Percentiles rank a stretch among this genome's conserved stretches.
Conservation (phyloP, 352 stramenopile genomes). For the Phytophthora sp. region DNA sequence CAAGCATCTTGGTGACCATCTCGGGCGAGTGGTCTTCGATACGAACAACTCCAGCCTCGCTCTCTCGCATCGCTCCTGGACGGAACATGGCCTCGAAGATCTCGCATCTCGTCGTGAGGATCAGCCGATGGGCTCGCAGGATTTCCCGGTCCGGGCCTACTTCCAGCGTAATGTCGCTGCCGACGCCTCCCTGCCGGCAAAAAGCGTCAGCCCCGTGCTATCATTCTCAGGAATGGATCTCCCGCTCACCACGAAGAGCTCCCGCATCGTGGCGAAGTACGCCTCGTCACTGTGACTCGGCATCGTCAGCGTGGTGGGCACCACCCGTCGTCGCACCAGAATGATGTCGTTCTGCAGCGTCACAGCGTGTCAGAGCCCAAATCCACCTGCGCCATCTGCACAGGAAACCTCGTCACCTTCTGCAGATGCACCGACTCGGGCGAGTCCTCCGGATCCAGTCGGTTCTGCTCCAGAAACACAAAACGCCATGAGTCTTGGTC, state of each 20-base stretch:
- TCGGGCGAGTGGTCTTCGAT: slow-evolving; percentile 81
- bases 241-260: slow-evolving; percentile 71
- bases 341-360: slow-evolving; percentile 86
- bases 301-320: slow-evolving; percentile 39
- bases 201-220: not conserved
- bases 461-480: slow-evolving; percentile 43
- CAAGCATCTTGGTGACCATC: slow-evolving; percentile 91
- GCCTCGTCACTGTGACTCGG: slow-evolving; percentile 69
- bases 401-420: slow-evolving; percentile 45
- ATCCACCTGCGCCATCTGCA: too few species aligned
- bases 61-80: slow-evolving; percentile 85
- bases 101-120: slow-evolving; percentile 86
- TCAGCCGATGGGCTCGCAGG: slow-evolving; percentile 68
- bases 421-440: slow-evolving; percentile 87
- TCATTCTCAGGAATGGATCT: too few species aligned
- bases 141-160: slow-evolving; percentile 70
- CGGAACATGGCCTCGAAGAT: slow-evolving; percentile 92
- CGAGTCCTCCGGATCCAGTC: slow-evolving; percentile 80
- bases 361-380: too few species aligned
- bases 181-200: slow-evolving; percentile 51
- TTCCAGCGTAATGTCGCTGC: slow-evolving; percentile 75
- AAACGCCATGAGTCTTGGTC: not conserved
- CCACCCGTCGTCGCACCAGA: slow-evolving; percentile 66
- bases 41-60: slow-evolving; percentile 77
- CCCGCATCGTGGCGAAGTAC: slow-evolving; percentile 81